Evolutionary conservation across 352 stramenopile species (phyloP).

Genomic region (Globisporangium mamillatum): DNA sequence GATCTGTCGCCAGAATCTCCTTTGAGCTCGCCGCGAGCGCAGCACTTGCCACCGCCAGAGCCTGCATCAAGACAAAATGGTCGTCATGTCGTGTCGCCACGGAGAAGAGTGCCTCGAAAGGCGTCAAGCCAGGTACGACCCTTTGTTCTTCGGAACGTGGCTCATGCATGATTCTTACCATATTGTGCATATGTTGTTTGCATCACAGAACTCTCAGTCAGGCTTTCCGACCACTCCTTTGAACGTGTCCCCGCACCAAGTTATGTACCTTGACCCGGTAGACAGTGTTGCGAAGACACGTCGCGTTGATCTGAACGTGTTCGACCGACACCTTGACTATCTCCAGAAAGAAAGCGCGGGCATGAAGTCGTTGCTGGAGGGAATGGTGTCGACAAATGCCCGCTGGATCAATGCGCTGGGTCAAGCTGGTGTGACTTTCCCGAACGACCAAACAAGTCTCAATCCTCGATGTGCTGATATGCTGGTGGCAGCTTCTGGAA

Average conservation of each 20-base stretch:
- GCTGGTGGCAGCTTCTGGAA: slow-evolving; percentile 21
- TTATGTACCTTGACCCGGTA: slow-evolving; percentile 12
- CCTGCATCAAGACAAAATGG: slow-evolving; percentile 16
- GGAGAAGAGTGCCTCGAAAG: slow-evolving; percentile 15
- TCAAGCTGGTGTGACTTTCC: slow-evolving; percentile 20
- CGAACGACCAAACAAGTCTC: slow-evolving; percentile 14
- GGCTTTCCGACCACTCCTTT: slow-evolving; percentile 11
- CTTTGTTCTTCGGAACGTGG: neutral
- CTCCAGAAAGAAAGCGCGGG: slow-evolving; percentile 64
- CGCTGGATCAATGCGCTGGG: slow-evolving; percentile 64
- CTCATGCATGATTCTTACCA: neutral
- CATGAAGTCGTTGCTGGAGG: slow-evolving; percentile 64
- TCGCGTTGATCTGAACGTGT: slow-evolving; percentile 42
- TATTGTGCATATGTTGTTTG: neutral
- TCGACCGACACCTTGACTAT: slow-evolving; percentile 67
- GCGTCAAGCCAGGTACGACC: slow-evolving; percentile 5
- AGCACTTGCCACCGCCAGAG: slow-evolving; percentile 8
- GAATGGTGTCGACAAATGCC: slow-evolving; percentile 70
- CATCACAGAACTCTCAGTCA: slow-evolving; percentile 22
- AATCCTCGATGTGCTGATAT: slow-evolving; percentile 7
- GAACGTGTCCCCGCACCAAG: slow-evolving; percentile 8
- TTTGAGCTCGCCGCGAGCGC: slow-evolving; percentile 18
- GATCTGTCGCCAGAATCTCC: slow-evolving; percentile 68
- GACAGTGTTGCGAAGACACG: slow-evolving; percentile 21
- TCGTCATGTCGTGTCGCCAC: slow-evolving; percentile 25